Evolutionary conservation across 1,284 basidiomycete species (phyloP), one percentile per base, ranked within the genome.

Genomic region (Microbotryum intermedium): DNA sequence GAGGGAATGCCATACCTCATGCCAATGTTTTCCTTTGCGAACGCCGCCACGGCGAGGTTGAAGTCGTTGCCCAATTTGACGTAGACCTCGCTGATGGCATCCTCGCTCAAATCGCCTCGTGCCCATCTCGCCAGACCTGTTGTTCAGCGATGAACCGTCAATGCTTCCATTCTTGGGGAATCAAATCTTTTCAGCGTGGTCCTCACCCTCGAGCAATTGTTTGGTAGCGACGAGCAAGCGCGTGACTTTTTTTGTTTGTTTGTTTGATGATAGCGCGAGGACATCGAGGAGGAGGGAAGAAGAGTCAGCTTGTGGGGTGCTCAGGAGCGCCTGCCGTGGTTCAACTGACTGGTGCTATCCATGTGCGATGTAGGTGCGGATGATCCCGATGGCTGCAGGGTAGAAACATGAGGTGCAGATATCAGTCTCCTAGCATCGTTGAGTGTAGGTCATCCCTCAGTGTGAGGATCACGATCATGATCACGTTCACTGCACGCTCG

Each of bases 51-150:
- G 28, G 92, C 92, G 21, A 85, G 83, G 74, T 97, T 97, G 79
- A 98, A 97, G 72, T 97, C 93, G 75, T 98, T 97, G 23, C 94
- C 94, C 21, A 98, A 80, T 51, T 86, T 83, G 56, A 98, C 95
- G 75, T 98, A 98, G 59, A 95, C 88, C 75, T 97, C 90, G 78
- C 91, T 95, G 69, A 98, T 92, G 69, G 89, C 79, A 16, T 78
- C 79, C 73, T 98, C 94, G 57, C 84, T 80, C 62, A 89, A 81
- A 64, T 84, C 80, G 50, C 83, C 78, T 58, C 82, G 80, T 71
- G 88, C 89, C 92, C 92, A 97, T 76, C 84, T 79, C 11, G 90
- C 93, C 59, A 98, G 80, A 0, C 68, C 68, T 67, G 59, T 7
- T 0, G n/a, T 34, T 48, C 1, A 4, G 16, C 2, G 10, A 2